Evolutionary conservation across 305 asterid species (phyloP).

Genomic region (Ilex paraguariensis): DNA sequence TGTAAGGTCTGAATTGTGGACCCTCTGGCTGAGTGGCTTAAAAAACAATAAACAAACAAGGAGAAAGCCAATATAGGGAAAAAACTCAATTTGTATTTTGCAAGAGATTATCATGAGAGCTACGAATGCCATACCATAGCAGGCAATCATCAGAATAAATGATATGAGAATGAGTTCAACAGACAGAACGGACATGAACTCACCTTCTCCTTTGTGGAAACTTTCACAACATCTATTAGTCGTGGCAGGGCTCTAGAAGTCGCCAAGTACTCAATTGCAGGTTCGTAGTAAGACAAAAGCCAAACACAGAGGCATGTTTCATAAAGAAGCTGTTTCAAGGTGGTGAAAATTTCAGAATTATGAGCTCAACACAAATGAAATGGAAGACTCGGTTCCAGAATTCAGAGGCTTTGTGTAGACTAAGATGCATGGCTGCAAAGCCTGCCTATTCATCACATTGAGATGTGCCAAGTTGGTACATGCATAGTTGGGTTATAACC

Average conservation of each 20-base stretch:
- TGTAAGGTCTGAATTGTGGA: no score
- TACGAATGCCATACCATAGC: background rate
- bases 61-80: background rate
- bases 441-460: background rate
- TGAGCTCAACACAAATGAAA: background rate
- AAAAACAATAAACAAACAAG: no score
- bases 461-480: background rate
- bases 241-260: conserved; percentile 67
- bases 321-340: conserved; percentile 71
- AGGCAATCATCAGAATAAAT: no score
- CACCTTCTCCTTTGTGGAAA: conserved; percentile 92
- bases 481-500: background rate
- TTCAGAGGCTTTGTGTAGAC: background rate
- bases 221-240: conserved; percentile 74
- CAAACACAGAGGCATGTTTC: conserved; percentile 91
- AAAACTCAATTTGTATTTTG: no score
- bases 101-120: background rate
- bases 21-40: no score
- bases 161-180: background rate
- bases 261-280: conserved; percentile 79
- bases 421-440: background rate
- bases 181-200: conserved; percentile 14
- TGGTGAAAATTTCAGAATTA: background rate
- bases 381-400: no score
- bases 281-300: conserved; percentile 88